A percentile compares a stretch with the other conserved stretches of the same genome.
Conservation (phyloP, 306 rosid species). For the Cicer judaicum region DNA sequence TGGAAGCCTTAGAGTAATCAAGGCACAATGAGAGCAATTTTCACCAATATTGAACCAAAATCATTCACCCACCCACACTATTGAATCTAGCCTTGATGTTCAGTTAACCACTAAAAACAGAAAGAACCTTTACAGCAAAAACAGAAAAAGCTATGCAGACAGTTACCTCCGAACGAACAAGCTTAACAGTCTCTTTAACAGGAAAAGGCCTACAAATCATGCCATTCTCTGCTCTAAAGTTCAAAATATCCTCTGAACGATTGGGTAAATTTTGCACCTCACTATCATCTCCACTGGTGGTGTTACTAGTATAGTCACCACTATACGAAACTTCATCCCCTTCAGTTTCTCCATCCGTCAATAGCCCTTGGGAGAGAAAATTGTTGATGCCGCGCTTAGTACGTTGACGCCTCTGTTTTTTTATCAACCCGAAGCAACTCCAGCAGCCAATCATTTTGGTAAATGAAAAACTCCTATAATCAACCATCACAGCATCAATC, state of each 20-base stretch:
- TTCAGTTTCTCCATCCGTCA: constrained; percentile 70
- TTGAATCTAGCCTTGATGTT: constrained; percentile 1
- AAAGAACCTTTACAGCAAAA: constrained; percentile 30
- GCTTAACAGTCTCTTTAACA: constrained; percentile 79
- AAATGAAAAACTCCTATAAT: constrained; percentile 57
- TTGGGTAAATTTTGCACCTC: constrained; percentile 58
- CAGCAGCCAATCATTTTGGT: constrained; percentile 83
- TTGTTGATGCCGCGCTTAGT: constrained; percentile 49
- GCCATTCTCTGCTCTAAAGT: constrained; percentile 66
- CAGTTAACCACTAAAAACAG: neutral
- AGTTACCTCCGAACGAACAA: constrained; percentile 82
- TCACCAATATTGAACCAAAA: constrained; percentile 32
- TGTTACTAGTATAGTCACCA: constrained; percentile 61
- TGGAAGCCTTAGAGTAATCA: constrained; percentile 15
- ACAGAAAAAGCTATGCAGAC: constrained; percentile 19
- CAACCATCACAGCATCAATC: constrained; percentile 41
- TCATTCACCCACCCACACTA: constrained; percentile 17
- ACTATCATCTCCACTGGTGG: constrained; percentile 64
- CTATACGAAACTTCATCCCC: constrained; percentile 67
- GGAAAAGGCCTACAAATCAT: constrained; percentile 86
- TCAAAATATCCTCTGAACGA: constrained; percentile 83
- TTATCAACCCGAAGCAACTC: constrained; percentile 79
- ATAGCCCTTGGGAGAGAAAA: constrained; percentile 60
- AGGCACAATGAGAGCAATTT: constrained; percentile 20
- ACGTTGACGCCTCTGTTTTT: constrained; percentile 49